phyloP scores from a whole-genome alignment of 23 red algal genomes.

The Gracilaria caudata region DNA sequence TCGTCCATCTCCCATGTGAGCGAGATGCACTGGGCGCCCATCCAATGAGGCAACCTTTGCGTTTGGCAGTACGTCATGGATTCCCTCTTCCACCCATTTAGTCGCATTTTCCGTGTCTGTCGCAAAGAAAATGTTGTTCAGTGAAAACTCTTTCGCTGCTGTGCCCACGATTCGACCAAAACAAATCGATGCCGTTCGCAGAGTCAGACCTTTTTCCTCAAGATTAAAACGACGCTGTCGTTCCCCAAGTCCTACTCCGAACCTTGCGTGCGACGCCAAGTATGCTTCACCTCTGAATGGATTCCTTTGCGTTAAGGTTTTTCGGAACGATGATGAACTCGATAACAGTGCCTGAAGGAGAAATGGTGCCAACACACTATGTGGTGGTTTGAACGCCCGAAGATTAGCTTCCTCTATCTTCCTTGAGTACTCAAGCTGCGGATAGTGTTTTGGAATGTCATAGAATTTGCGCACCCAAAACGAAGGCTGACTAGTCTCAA shows the following conservation, averaged over 20 bases:
- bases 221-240: neutral
- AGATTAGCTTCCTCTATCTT: neutral
- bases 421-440: neutral
- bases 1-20: neutral
- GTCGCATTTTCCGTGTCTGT: neutral
- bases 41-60: neutral
- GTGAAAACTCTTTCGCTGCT: neutral
- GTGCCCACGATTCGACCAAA: neutral
- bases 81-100: neutral
- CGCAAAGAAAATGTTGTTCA: slow-evolving; percentile 1
- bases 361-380: neutral
- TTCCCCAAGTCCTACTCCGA: slow-evolving; percentile 9
- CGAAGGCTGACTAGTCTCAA: neutral
- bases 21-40: neutral
- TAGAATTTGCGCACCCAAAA: neutral
- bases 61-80: neutral
- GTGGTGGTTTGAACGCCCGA: neutral
- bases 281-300: neutral
- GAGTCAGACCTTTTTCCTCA: neutral
- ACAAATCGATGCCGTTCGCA: neutral
- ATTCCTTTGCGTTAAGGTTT: neutral
- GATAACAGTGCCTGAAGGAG: neutral
- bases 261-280: neutral
- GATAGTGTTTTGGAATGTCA: neutral
- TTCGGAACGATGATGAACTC: neutral